Evolutionary conservation across 2,329 filamentous ascomycete species (phyloP).

Genomic region (Aspergillus novoparasiticus): DNA sequence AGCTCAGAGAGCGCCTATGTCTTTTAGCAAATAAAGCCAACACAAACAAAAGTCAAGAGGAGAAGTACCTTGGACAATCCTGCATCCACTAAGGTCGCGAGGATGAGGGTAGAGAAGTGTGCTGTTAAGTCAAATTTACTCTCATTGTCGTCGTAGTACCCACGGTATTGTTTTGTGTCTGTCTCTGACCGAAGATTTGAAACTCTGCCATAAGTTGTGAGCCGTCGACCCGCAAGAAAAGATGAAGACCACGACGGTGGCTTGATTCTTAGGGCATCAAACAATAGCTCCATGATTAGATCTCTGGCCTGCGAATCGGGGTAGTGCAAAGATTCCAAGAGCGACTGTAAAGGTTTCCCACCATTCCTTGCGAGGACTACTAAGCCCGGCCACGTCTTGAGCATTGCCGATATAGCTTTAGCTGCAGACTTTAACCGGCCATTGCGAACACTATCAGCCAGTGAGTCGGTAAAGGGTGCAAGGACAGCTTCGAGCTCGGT

Average conservation of each 20-base stretch:
- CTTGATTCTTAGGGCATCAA: slow-evolving; percentile 83
- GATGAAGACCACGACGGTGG: slow-evolving; percentile 93
- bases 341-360: slow-evolving; percentile 79
- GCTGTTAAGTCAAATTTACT: slow-evolving; percentile 72
- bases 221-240: slow-evolving; percentile 84
- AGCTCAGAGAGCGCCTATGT: slow-evolving; percentile 50
- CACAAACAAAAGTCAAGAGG: not conserved
- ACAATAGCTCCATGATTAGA: slow-evolving; percentile 84
- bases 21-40: slow-evolving; percentile 20
- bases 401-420: slow-evolving; percentile 84
- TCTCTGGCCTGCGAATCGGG: slow-evolving; percentile 63
- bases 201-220: slow-evolving; percentile 96
- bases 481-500: slow-evolving; percentile 89
- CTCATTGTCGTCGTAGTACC: slow-evolving; percentile 69
- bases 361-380: slow-evolving; percentile 87
- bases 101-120: slow-evolving; percentile 86
- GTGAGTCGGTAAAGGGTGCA: slow-evolving; percentile 86
- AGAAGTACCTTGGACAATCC: slow-evolving; percentile 62
- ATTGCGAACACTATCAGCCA: slow-evolving; percentile 57
- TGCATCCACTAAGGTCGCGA: slow-evolving; percentile 82
- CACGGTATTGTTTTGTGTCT: slow-evolving; percentile 53
- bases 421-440: slow-evolving; percentile 80
- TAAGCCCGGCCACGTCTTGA: slow-evolving; percentile 92
- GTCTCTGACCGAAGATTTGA: slow-evolving; percentile 73
- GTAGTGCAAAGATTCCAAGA: slow-evolving; percentile 68